Evolutionary conservation across 805 yeast genomes (phyloP).

Genomic region (Kregervanrija pseudodelftensis): DNA sequence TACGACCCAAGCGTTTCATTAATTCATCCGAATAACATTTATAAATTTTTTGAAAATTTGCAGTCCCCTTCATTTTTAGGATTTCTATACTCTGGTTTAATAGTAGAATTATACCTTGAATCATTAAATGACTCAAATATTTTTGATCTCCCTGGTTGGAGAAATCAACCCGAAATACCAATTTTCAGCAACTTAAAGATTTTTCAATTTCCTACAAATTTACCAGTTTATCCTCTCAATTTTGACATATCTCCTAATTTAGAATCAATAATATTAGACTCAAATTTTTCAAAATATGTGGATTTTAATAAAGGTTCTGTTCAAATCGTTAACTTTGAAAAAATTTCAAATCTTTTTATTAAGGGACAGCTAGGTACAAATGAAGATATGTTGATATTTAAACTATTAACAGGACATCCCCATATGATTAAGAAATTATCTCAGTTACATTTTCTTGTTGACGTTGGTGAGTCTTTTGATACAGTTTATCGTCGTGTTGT

Average conservation of each 20-base stretch:
- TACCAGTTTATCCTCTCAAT: constrained; percentile 19
- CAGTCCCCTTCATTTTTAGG: constrained; percentile 11
- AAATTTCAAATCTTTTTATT: constrained; percentile 16
- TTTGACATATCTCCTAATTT: constrained; percentile 21
- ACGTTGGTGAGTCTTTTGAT: constrained; percentile 18
- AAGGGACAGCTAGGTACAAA: constrained; percentile 25
- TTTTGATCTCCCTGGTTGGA: constrained; percentile 20
- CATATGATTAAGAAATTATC: constrained; percentile 17
- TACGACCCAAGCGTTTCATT: constrained; percentile 7
- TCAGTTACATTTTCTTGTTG: constrained; percentile 22
- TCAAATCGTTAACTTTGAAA: constrained; percentile 17
- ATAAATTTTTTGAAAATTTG: constrained; percentile 15
- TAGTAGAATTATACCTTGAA: constrained; percentile 20
- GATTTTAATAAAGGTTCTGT: constrained; percentile 19
- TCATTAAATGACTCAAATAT: constrained; percentile 9
- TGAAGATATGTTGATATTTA: constrained; percentile 28
- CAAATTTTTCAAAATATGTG: constrained; percentile 22
- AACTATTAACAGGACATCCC: constrained; percentile 23
- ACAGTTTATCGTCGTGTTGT: constrained; percentile 26
- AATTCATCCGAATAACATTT: constrained; percentile 9
- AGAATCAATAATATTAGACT: constrained; percentile 19
- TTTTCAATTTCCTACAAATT: constrained; percentile 18
- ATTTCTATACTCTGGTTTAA: constrained; percentile 18
- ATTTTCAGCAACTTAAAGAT: constrained; percentile 12
- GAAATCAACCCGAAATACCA: constrained; percentile 8